Base-by-base conservation (phyloP, 1,139 yeast species). In the Blastobotrys arbuscula region DNA sequence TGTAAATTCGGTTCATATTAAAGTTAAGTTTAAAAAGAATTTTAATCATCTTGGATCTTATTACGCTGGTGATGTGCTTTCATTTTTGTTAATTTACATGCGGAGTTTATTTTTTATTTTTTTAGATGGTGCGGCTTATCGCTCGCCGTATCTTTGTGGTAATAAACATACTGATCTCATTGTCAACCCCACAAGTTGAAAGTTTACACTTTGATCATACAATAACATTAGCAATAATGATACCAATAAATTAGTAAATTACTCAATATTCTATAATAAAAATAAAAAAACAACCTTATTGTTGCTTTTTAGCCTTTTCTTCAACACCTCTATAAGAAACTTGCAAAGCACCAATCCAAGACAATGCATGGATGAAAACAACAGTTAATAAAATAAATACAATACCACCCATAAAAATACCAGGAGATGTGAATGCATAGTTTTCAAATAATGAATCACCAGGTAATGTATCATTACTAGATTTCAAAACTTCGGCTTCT, bases 271-370 rank as follows among this genome's bases (percentile, higher is more conserved):
- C n/a, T 8, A 20, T 10, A 38, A 21, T 13, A 23, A 24, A 23
- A 28, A 19, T 20, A 40, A 19, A 8, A 40, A 38, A 31, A 31
- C 7, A 21, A 20, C 9, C n/a, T 33, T 35, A 42, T 31, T 43
- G 18, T 21, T 30, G 23, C 24, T 42, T 49, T 10, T 57, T 53
- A 19, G 38, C 13, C 20, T 34, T 34, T 34, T 34, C 38, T 30
- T 84, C 94, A 62, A 85, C 84, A 15, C 92, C 80, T 53, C 75
- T 74, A 72, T 83, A 82, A 53, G 88, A 75, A 55, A 84, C 79
- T 64, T 83, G 79, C 61, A 85, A 70, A 24, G 79, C 68, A 16
- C 74, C 59, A 50, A 84, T 68, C 84, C 92, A 83, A 45, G 72
- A 56, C 54, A 84, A 70, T 7, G 87, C 87, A 43, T 72, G 68